Base-by-base conservation (phyloP, 805 yeast species). In the Jamesozyma hellenica region DNA sequence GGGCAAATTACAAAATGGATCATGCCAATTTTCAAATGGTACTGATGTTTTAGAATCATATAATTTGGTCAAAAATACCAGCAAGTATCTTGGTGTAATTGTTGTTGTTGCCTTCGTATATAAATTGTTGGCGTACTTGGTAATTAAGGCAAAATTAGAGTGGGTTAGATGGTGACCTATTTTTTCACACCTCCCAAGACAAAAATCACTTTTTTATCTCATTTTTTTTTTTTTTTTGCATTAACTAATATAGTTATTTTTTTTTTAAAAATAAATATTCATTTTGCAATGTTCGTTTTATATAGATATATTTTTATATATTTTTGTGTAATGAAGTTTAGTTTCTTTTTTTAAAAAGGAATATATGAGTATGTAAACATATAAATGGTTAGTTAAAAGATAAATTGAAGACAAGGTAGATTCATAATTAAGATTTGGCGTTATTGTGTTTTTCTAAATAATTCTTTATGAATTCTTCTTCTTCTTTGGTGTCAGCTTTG, bases 401-500 rank as follows among this genome's bases (percentile, higher is more conserved):
- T 21, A 21, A 21, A 6, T 21, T 21, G 23, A 21, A 21, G 23
- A 21, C 8, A 21, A 21, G 8, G 8, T 21, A 8, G 5, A 8
- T 8, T 6, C 23, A 6, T 21, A 21, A 26, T 33, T 23, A 21
- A 23, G 7, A 14, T 29, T 35, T 29, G 8, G 31, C 36, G 2
- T 30, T 23, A 16, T 32, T 34, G 28, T 47, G 48, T 49, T 71
- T 65, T 60, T 69, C 64, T 65, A 77, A 69, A 71, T 75, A 87
- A 55, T 78, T 82, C 61, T 66, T 71, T 56, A 88, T 80, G 69
- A 82, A 88, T 63, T 81, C 78, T 64, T 84, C 94, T 70, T 88
- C 96, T 57, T 86, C 96, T 51, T 86, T 77, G 37, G 87, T 74
- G 41, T 77, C 64, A 48, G 95, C 94, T 48, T 76, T 74, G 62